Evolutionary conservation across 768 basidiomycete genomes (phyloP), one percentile per base, ranked within the genome.

Genomic region (Boletus reticuloceps): DNA sequence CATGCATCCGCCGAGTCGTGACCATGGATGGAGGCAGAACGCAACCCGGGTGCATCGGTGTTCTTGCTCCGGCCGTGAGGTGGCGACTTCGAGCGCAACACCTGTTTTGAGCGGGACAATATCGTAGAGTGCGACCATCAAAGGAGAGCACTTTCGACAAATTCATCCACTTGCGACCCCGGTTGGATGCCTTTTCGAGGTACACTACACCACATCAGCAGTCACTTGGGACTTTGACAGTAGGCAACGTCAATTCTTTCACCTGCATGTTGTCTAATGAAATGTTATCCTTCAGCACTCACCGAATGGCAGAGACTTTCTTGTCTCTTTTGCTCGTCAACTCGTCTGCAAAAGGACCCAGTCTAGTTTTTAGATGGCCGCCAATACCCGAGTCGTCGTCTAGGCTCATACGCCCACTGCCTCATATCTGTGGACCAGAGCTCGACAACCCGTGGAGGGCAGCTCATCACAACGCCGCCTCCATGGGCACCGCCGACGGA

Each of bases 341-440:
- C 6, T 86, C 87, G 13, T 94, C 92, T 10, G 85, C 90, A 8
- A 89, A 86, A 64, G 91, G 89, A 27, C 83, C 86, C 11, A 87
- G 77, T 60, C 73, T 94, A 6, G 87, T 92, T 50, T 94, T 86
- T 67, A 79, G 89, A 58, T 96, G 92, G 88, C 94, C 94, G 0
- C 86, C 91, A 14, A 77, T 75, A 14, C 91, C 92, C 14, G 63
- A 73, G 13, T 73, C 83, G 1, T 79, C 83, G 6, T 78, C 85
- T 5, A 80, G 94, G 53, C 81, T 96, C 29, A 81, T 82, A 49
- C 85, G 94, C 47, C 83, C 92, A 4, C 75, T 77, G 29, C 88
- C 87, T 14, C 75, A 81, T 31, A 74, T 79, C 11, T 69, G 62
- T 39, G 69, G 67, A 0, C 46, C 71, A 29, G 81, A 82, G 47